phyloP scores from a whole-genome alignment of 306 rosid genomes.

The Bauhinia variegata region DNA sequence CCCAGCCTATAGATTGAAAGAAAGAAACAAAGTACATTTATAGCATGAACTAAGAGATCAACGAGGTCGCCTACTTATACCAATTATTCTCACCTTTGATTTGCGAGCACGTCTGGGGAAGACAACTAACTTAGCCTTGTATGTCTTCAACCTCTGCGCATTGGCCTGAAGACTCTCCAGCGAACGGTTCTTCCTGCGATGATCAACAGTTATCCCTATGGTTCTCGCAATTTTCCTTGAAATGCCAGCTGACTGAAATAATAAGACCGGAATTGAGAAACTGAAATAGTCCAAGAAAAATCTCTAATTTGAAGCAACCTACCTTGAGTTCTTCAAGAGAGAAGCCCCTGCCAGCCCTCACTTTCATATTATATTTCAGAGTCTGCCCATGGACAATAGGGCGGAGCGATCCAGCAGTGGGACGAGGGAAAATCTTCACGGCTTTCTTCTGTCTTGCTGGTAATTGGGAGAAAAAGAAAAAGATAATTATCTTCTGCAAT shows the following conservation, averaged over 20 bases:
- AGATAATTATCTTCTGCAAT: no score
- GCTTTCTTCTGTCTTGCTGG: slow-evolving; percentile 64
- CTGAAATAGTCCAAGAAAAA: no score
- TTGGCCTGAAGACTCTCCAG: slow-evolving; percentile 61
- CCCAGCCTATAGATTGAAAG: slow-evolving; percentile 53
- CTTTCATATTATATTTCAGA: slow-evolving; percentile 63
- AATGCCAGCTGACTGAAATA: slow-evolving; percentile 56
- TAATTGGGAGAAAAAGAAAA: background rate
- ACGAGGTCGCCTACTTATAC: no score
- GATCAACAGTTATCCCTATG: slow-evolving; percentile 63
- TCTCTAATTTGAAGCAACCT: background rate
- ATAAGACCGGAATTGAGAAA: background rate
- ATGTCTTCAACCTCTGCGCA: slow-evolving; percentile 64
- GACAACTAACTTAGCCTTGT: slow-evolving; percentile 64
- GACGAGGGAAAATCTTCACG: slow-evolving; percentile 59
- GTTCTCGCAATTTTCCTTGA: slow-evolving; percentile 62
- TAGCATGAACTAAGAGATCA: background rate
- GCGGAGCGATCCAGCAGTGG: slow-evolving; percentile 60
- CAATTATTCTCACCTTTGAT: slow-evolving; percentile 43
- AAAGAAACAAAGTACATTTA: background rate
- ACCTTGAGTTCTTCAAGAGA: slow-evolving; percentile 66
- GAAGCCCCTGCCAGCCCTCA: slow-evolving; percentile 66
- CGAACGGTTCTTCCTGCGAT: slow-evolving; percentile 56
- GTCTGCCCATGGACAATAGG: slow-evolving; percentile 67
- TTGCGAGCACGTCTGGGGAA: slow-evolving; percentile 63